Base-by-base conservation (phyloP, 345 rosid species). In the Citrus australasica region DNA sequence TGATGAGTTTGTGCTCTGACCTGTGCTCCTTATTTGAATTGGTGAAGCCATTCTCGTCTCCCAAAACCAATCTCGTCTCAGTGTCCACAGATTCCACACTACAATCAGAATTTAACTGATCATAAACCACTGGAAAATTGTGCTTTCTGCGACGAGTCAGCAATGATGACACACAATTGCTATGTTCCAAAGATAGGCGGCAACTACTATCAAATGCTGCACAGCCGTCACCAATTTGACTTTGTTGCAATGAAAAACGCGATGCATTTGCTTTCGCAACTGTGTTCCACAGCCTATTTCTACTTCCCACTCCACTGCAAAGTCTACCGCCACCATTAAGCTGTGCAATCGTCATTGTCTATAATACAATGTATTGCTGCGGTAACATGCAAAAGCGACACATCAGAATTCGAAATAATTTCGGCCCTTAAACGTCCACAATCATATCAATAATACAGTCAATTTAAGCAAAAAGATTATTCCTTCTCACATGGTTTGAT, bases 31-130 rank as follows among this genome's bases (percentile, higher is more conserved):
- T 85, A 9, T 58, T 64, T 56, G 81, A 70, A 73, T 46, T 25
- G 83, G 66, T 27, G 30, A 81, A 32, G 74, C 60, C 71, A 77
- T 55, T 81, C 19, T 86, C 87, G 64, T 84, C 85, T 69, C 79
- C 84, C 5, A 61, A 40, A 70, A 35, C 28, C 56, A 76, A 38
- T 58, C 66, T 76, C 1, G 19, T 56, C 73, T 82, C 81, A 66
- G 79, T 53, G 75, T 84, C 80, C 27, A 80, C 63, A 51, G 90
- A 80, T 38, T 86, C 93, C 46, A 84, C 76, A 60, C 86, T 86
- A 58, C 68, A 85, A 27, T 82, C 92, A 69, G 92, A 80, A 78
- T 85, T 86, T 32, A 61, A 65, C 79, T 86, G 91, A 83, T 78
- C 85, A 70, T 22, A 67, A 77, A 67, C 82, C 51, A 78, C 79